These are phyloP conservation scores for Colletotrichum somersetense DNA, from an alignment of 2,329 filamentous ascomycete species.

Conservation along the genomic window DNA sequence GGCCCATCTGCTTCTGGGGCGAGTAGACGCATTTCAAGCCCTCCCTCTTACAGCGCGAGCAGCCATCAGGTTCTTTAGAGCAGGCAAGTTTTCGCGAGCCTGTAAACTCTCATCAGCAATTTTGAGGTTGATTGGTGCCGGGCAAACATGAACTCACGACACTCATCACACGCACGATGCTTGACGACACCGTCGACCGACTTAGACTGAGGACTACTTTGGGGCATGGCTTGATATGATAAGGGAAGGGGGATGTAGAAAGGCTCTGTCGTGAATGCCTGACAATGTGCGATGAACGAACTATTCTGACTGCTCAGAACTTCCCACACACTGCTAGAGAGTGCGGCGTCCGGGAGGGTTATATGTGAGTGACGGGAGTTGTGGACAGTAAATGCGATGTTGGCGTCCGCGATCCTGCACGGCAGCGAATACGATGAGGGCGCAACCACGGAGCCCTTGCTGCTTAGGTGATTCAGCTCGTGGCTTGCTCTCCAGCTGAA, in stretches of 20 bases:
- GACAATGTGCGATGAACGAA: constrained; percentile 24
- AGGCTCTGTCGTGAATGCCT: constrained; percentile 29
- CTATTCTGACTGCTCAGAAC: constrained; percentile 31
- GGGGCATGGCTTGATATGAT: constrained; percentile 36
- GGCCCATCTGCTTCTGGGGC: constrained; percentile 74
- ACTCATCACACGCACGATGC: constrained; percentile 75
- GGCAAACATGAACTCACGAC: constrained; percentile 63
- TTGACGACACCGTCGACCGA: constrained; percentile 54
- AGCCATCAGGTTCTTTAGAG: constrained; percentile 71
- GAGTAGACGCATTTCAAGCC: constrained; percentile 72
- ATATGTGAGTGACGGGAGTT: constrained; percentile 28
- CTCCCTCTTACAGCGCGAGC: constrained; percentile 69
- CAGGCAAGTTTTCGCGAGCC: constrained; percentile 75
- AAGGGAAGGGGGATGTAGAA: neutral
- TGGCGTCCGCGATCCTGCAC: constrained; percentile 9
- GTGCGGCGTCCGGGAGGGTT: constrained; percentile 23
- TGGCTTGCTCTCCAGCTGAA: constrained; percentile 39
- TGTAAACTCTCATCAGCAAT: constrained; percentile 48
- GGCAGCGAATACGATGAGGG: constrained; percentile 19
- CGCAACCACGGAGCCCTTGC: constrained; percentile 23
- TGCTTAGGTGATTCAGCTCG: constrained; percentile 8
- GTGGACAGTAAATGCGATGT: constrained; percentile 8
- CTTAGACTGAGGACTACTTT: constrained; percentile 36
- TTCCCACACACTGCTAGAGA: constrained; percentile 22
- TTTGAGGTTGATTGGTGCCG: neutral